Evolutionary conservation across 768 basidiomycete genomes (phyloP).

Genomic region (Pluteus cervinus): DNA sequence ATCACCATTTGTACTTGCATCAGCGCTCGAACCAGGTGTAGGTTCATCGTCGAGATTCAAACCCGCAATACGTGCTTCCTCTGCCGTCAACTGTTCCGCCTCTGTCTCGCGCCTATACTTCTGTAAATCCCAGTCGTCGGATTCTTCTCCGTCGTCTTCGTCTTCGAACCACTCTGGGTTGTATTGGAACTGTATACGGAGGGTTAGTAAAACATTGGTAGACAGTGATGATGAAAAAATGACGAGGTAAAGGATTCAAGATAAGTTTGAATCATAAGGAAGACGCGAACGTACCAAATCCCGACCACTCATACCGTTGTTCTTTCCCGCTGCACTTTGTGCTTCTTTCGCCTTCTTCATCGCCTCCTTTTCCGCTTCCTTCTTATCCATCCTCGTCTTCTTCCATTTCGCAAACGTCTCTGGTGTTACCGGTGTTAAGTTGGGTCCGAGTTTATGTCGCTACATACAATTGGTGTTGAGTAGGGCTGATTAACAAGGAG

Average conservation of each 20-base stretch:
- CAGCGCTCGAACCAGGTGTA: too few relatives aligned
- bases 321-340: conserved; percentile 84
- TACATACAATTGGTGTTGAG: conserved; percentile 20
- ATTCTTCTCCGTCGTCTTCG: conserved; percentile 45
- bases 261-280: too few relatives aligned
- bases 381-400: conserved; percentile 92
- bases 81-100: conserved; percentile 49
- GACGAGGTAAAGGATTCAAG: conserved; percentile 7
- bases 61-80: conserved; percentile 45
- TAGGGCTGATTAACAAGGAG: conserved; percentile 1
- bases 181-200: conserved; percentile 98
- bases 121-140: conserved; percentile 54
- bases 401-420: conserved; percentile 96
- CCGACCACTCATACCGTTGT: conserved; percentile 88
- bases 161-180: conserved; percentile 94
- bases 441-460: conserved; percentile 91
- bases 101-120: conserved; percentile 60
- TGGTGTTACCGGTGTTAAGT: conserved; percentile 88
- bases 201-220: conserved; percentile 24
- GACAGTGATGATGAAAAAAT: conserved; percentile 5
- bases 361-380: conserved; percentile 82
- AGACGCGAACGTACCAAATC: conserved; percentile 87
- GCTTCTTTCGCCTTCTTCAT: conserved; percentile 75
- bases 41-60: conserved; percentile 32
- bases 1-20: too few relatives aligned